Conservation (phyloP, 805 yeast species). For the Yamadazyma insecticola region DNA sequence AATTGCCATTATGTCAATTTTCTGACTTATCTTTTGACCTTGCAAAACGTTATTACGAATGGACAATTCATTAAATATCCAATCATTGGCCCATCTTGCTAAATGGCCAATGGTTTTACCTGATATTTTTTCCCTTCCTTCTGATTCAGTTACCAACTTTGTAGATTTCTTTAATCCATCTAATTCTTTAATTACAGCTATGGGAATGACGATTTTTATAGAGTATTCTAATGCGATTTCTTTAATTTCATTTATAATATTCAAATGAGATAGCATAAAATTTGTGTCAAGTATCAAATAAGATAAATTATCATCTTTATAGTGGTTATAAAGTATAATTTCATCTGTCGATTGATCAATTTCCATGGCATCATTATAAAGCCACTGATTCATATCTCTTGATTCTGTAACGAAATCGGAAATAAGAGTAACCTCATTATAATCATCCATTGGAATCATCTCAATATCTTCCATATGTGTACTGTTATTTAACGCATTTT, state of each 20-base stretch:
- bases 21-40: conserved; percentile 62
- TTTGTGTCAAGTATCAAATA: conserved; percentile 77
- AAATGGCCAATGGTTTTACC: conserved; percentile 44
- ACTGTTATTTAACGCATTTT: conserved; percentile 13
- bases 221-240: conserved; percentile 35
- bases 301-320: conserved; percentile 24
- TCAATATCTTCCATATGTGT: conserved; percentile 38
- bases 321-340: no score
- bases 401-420: conserved; percentile 28
- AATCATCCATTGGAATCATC: conserved; percentile 47
- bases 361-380: conserved; percentile 13
- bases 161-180: conserved; percentile 67
- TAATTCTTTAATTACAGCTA: conserved; percentile 66
- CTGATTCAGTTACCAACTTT: conserved; percentile 8
- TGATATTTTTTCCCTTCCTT: conserved; percentile 11
- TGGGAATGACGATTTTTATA: conserved; percentile 61
- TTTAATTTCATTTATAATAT: conserved; percentile 50
- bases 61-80: conserved; percentile 67
- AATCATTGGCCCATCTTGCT: conserved; percentile 72
- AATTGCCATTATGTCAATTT: conserved; percentile 35
- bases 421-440: conserved; percentile 38
- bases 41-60: conserved; percentile 43
- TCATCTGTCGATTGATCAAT: conserved; percentile 15
- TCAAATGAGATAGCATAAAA: conserved; percentile 66
- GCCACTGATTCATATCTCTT: conserved; percentile 7